Conservation (phyloP, 2,329 filamentous ascomycete species). For the Ascochyta clinopodiicola region DNA sequence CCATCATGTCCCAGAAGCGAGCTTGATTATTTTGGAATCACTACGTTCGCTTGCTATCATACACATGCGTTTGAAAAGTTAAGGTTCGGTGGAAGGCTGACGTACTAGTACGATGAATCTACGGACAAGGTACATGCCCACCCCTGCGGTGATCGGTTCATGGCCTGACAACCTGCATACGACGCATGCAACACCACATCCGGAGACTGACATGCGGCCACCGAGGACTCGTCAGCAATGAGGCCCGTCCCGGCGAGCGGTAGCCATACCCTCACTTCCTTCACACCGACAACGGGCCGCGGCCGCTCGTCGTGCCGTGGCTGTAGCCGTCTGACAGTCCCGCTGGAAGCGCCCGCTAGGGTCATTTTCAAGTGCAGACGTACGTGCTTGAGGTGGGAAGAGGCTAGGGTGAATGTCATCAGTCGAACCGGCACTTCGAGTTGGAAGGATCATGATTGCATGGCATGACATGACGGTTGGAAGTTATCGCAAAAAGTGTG, state of each 20-base stretch:
- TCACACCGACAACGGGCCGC: constrained; percentile 27
- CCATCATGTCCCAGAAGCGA: background rate
- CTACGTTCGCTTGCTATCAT: background rate
- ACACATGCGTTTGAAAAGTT: background rate
- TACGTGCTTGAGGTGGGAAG: too few species aligned
- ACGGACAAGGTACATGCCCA: background rate
- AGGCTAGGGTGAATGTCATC: background rate
- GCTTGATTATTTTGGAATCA: too few species aligned
- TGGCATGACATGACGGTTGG: background rate
- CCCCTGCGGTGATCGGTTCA: constrained; percentile 13
- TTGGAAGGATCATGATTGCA: background rate
- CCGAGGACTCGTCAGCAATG: background rate
- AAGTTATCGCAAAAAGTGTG: background rate
- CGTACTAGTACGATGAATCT: background rate
- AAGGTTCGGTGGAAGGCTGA: too few species aligned
- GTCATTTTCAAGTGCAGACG: background rate
- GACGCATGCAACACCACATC: constrained; percentile 18
- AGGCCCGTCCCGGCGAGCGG: constrained; percentile 4
- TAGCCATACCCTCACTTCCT: constrained; percentile 1
- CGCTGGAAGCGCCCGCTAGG: constrained; percentile 21
- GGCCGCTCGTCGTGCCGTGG: constrained; percentile 21
- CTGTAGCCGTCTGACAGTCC: constrained; percentile 17
- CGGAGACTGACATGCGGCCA: constrained; percentile 7
- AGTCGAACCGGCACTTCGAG: background rate
- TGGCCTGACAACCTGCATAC: constrained; percentile 3